phyloP scores from a whole-genome alignment of 805 yeast species.

The Hanseniaspora taiwanica region DNA sequence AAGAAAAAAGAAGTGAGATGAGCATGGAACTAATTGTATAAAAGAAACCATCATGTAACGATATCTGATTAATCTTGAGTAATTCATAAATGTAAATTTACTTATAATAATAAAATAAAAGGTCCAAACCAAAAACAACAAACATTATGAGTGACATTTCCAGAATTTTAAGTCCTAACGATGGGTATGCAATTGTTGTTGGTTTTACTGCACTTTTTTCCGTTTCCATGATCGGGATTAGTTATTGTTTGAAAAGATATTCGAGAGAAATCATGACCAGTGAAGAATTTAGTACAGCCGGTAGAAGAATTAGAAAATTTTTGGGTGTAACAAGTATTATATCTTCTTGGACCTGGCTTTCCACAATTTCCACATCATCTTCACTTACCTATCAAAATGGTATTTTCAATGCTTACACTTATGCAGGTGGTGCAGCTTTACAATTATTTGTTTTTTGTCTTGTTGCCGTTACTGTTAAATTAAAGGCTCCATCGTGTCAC shows the following conservation, averaged over 20 bases:
- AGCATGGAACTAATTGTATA: too few relatives aligned
- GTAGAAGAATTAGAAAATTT: conserved; percentile 75
- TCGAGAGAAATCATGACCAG: conserved; percentile 81
- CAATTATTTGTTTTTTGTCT: conserved; percentile 81
- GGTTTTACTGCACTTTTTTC: conserved; percentile 80
- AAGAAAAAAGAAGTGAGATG: too few relatives aligned
- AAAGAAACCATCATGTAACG: too few relatives aligned
- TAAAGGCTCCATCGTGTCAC: conserved; percentile 83
- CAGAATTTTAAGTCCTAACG: conserved; percentile 5
- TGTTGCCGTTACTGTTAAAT: conserved; percentile 77
- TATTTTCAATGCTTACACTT: conserved; percentile 66
- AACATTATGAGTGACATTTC: background rate
- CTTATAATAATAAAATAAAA: too few relatives aligned
- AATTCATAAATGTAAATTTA: too few relatives aligned
- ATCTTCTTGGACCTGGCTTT: conserved; percentile 92
- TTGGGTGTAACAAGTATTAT: conserved; percentile 84
- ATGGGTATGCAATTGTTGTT: conserved; percentile 74
- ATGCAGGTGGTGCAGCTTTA: conserved; percentile 85
- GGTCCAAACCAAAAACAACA: background rate
- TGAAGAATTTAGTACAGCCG: conserved; percentile 90
- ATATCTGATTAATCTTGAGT: too few relatives aligned
- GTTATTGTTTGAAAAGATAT: conserved; percentile 59
- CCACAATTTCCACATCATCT: conserved; percentile 60
- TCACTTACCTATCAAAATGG: conserved; percentile 73
- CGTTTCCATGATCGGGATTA: conserved; percentile 64